A percentile compares a stretch with the other conserved stretches of the same genome.
Evolutionary conservation across 805 yeast species (phyloP).

Genomic region (Yarrowia osloensis): DNA sequence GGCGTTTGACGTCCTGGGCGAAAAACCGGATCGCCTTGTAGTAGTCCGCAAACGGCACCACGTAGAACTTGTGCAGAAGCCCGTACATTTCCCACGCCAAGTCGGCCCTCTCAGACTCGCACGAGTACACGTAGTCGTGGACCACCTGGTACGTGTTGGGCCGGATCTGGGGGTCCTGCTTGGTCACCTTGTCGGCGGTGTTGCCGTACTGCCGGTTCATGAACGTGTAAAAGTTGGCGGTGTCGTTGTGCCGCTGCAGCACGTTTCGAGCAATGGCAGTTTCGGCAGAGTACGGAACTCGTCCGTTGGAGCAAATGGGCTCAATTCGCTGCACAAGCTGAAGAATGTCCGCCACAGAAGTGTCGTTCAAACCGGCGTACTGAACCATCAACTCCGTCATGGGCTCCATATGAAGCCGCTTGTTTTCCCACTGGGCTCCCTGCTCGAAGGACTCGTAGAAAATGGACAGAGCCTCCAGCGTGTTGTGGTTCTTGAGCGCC

Average conservation of each 20-base stretch:
- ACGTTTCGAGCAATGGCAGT: conserved; percentile 43
- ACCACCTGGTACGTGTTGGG: conserved; percentile 44
- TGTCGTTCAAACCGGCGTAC: conserved; percentile 11
- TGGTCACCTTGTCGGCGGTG: conserved; percentile 17
- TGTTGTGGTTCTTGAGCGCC: conserved; percentile 40
- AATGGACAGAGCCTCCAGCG: conserved; percentile 41
- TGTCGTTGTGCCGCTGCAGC: conserved; percentile 43
- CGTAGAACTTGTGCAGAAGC: conserved; percentile 56
- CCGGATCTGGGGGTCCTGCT: conserved; percentile 4
- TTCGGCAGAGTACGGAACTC: conserved; percentile 44
- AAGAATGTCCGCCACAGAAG: conserved; percentile 5
- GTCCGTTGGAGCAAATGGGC: conserved; percentile 37
- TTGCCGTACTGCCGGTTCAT: conserved; percentile 49
- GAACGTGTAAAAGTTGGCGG: conserved; percentile 42
- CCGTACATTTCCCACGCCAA: conserved; percentile 63
- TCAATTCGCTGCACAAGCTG: conserved; percentile 41
- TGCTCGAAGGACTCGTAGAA: conserved; percentile 45
- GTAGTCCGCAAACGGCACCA: conserved; percentile 59
- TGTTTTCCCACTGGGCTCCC: conserved; percentile 51
- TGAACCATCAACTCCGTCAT: conserved; percentile 10
- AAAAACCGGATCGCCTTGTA: conserved; percentile 61
- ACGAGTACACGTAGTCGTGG: conserved; percentile 48
- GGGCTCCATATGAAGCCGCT: conserved; percentile 34
- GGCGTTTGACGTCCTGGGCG: conserved; percentile 50
- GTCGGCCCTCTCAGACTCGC: conserved; percentile 41